Percentiles rank a stretch among this genome's conserved stretches.
These are phyloP conservation scores for Hygrophila difformis DNA, from an alignment of 257 asterid species.

Conservation along the genomic window DNA sequence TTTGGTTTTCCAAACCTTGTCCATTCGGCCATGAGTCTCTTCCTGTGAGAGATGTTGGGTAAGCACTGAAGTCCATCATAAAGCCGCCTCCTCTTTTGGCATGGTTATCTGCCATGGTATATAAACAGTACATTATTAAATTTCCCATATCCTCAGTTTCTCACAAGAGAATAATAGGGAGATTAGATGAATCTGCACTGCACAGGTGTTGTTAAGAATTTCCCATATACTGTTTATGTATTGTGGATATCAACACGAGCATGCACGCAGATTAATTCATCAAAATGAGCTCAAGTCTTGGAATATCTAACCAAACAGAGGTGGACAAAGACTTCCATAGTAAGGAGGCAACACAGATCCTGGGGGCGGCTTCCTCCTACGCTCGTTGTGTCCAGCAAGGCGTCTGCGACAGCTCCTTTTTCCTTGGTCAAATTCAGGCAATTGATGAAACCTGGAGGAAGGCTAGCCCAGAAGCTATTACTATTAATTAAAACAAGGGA, in stretches of 20 bases:
- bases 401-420: slow-evolving; percentile 94
- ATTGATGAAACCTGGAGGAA: slow-evolving; percentile 65
- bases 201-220: too few relatives aligned
- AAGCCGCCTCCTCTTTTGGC: slow-evolving; percentile 54
- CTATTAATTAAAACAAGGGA: too few relatives aligned
- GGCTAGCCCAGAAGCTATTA: neutral
- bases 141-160: too few relatives aligned
- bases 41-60: neutral
- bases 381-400: slow-evolving; percentile 94
- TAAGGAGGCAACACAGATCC: slow-evolving; percentile 46
- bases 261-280: neutral
- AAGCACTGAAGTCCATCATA: slow-evolving; percentile 58
- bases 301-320: slow-evolving; percentile 47
- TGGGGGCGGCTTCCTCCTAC: slow-evolving; percentile 77
- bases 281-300: neutral
- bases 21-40: slow-evolving; percentile 26
- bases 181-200: neutral
- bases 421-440: slow-evolving; percentile 87
- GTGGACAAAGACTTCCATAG: slow-evolving; percentile 44
- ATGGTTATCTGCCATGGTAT: slow-evolving; percentile 39
- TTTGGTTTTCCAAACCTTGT: slow-evolving; percentile 31
- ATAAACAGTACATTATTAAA: neutral
- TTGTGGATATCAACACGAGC: neutral
- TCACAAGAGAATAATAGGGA: too few relatives aligned
- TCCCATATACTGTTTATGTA: too few relatives aligned